Conservation (phyloP, 495 filamentous ascomycete genomes). For the Penicillium crystallinum region DNA sequence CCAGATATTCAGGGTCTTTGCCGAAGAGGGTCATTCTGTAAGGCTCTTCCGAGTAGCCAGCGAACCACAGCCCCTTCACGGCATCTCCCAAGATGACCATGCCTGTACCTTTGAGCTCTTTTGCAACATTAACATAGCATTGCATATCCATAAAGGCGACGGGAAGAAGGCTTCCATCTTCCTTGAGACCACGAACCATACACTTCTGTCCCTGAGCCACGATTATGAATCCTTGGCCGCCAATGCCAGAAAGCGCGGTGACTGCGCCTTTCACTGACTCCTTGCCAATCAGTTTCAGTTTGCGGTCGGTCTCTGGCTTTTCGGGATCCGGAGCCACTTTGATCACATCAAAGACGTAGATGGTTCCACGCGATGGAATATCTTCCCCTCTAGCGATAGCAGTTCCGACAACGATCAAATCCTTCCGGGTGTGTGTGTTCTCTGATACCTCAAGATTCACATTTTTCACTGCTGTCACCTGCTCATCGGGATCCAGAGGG, state of each 20-base stretch:
- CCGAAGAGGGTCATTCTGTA: constrained; percentile 94
- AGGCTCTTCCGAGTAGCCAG: constrained; percentile 87
- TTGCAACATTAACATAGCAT: constrained; percentile 77
- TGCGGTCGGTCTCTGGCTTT: constrained; percentile 74
- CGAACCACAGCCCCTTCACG: constrained; percentile 90
- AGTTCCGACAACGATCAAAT: constrained; percentile 80
- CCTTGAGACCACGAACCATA: constrained; percentile 93
- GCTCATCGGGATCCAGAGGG: constrained; percentile 63
- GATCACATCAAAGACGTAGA: constrained; percentile 91
- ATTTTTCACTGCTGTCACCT: constrained; percentile 72
- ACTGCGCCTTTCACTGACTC: constrained; percentile 95
- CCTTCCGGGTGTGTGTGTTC: constrained; percentile 74
- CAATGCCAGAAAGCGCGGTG: constrained; percentile 77
- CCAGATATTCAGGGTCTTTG: constrained; percentile 69
- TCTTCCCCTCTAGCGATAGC: constrained; percentile 83
- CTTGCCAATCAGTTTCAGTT: constrained; percentile 76
- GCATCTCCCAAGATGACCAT: constrained; percentile 82
- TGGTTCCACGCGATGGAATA: constrained; percentile 70
- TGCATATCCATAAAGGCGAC: constrained; percentile 98
- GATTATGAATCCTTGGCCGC: constrained; percentile 88
- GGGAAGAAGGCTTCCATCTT: constrained; percentile 84
- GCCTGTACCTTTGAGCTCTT: constrained; percentile 75
- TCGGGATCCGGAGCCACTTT: constrained; percentile 85
- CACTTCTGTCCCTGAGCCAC: constrained; percentile 94
- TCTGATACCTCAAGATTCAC: constrained; percentile 87